A percentile compares a stretch with the other conserved stretches of the same genome.
Evolutionary conservation across 805 yeast genomes (phyloP).

Genomic region (Candida berthetii): DNA sequence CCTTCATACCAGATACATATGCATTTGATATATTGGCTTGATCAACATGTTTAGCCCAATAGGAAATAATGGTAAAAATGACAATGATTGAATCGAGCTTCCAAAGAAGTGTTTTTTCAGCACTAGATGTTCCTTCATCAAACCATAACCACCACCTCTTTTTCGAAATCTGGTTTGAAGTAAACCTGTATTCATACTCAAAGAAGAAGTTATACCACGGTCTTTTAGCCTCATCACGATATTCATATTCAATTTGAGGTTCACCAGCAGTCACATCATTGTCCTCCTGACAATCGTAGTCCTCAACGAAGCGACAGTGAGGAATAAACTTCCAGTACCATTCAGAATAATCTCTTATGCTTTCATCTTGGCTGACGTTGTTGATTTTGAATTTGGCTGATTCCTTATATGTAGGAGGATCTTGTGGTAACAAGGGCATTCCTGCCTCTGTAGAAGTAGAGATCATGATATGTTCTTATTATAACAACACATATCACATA

Average conservation of each 20-base stretch:
- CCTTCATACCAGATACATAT: constrained; percentile 56
- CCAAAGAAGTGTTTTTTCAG: constrained; percentile 33
- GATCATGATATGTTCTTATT: too few species aligned
- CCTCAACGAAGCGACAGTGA: not conserved
- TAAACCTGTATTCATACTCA: constrained; percentile 42
- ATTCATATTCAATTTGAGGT: constrained; percentile 18
- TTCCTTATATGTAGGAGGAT: too few species aligned
- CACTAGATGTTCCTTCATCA: constrained; percentile 17
- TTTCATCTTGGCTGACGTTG: too few species aligned
- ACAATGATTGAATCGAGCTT: constrained; percentile 50
- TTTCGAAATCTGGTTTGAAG: constrained; percentile 21
- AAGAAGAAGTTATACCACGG: constrained; percentile 41
- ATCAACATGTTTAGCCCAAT: constrained; percentile 66
- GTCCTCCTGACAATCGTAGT: not conserved
- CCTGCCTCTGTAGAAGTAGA: too few species aligned
- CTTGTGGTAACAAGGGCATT: too few species aligned
- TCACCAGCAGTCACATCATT: not conserved
- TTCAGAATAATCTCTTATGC: not conserved
- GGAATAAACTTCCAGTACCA: not conserved
- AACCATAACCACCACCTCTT: not conserved
- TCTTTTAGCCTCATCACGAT: constrained; percentile 30
- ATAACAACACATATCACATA: too few species aligned
- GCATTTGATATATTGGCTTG: constrained; percentile 56
- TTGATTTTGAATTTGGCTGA: too few species aligned
- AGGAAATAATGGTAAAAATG: constrained; percentile 48